Evolutionary conservation across 176 grass and related monocot species (phyloP), one percentile per base, ranked within the genome.

Genomic region (barley (Hordeum vulgare)): DNA sequence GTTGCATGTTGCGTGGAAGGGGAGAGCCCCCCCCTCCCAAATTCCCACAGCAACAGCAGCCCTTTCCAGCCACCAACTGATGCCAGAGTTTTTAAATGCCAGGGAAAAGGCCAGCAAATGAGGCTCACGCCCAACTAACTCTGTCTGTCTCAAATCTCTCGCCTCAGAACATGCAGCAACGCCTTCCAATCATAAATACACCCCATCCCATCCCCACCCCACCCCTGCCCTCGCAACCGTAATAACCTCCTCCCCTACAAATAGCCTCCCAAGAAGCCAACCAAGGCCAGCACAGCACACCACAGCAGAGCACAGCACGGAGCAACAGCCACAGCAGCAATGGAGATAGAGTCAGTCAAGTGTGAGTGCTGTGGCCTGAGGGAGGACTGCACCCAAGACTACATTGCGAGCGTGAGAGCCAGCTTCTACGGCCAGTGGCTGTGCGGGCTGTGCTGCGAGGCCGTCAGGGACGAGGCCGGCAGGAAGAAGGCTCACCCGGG

Each of bases 361-460:
- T 99, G 93, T 8, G 93, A 96, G 35, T 99, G 96, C 77, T 99
- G 96, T 53, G 91, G 87, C 58, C 80, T 99, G 75, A 84, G 83
- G 66, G 93, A 99, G 86, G 96, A 99, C 76, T 99, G 96, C 93
- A 99, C 93, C 65, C 85, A 74, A 41, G 83, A 90, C 40, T 99
- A 99, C 93, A 99, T 99, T 85, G 63, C 79, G 31, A 85, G 89
- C 18, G 91, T 99, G 73, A 92, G 87, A 77, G 89, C 91, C 5
- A 83, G 85, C 44, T 99, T 99, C 61, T 81, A 96, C 9, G 96
- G 91, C 74, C 85, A 84, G 76, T 99, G 96, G 96, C 71, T 99
- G 13, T 99, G 96, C 25, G 96, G 96, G 61, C 82, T 99, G 21
- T 99, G 96, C 89, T 92, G 91, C 12, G 96, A 99, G 74, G 96